phyloP scores from a whole-genome alignment of 108 stramenopile genomes.

The Pseudonitzschia multistriata region DNA sequence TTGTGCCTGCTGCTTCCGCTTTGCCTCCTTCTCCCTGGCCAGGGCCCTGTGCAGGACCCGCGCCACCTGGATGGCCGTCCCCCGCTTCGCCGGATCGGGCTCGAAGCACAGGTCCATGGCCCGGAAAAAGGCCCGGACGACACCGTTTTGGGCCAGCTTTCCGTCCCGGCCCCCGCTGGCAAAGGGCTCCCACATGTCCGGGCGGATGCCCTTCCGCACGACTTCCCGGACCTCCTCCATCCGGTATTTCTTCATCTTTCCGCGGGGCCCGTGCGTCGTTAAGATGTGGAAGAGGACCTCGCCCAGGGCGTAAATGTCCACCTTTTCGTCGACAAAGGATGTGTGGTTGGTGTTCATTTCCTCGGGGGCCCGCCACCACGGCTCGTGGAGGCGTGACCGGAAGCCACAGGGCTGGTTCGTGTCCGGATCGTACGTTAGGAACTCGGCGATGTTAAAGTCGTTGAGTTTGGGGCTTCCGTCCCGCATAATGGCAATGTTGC shows the following conservation, averaged over 20 bases:
- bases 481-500: constrained; percentile 73
- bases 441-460: constrained; percentile 88
- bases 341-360: constrained; percentile 59
- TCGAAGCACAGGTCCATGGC: constrained; percentile 74
- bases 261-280: constrained; percentile 76
- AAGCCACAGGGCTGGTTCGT: constrained; percentile 71
- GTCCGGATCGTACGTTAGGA: constrained; percentile 46
- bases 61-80: constrained; percentile 68
- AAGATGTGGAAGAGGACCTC: constrained; percentile 68
- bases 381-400: constrained; percentile 66
- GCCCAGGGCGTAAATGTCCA: constrained; percentile 81
- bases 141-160: constrained; percentile 35
- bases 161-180: constrained; percentile 28
- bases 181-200: constrained; percentile 45
- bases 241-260: constrained; percentile 69
- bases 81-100: constrained; percentile 57
- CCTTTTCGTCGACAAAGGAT: constrained; percentile 58
- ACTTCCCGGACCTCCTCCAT: constrained; percentile 56
- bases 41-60: constrained; percentile 31
- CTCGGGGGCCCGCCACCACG: constrained; percentile 86
- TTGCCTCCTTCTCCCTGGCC: constrained; percentile 1
- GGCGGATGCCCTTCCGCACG: constrained; percentile 57
- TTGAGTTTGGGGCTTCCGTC: constrained; percentile 79
- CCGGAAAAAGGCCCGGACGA: constrained; percentile 49
- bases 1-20: neutral